Evolutionary conservation across 495 filamentous ascomycete species (phyloP).

Genomic region (Penicillium paxilli): DNA sequence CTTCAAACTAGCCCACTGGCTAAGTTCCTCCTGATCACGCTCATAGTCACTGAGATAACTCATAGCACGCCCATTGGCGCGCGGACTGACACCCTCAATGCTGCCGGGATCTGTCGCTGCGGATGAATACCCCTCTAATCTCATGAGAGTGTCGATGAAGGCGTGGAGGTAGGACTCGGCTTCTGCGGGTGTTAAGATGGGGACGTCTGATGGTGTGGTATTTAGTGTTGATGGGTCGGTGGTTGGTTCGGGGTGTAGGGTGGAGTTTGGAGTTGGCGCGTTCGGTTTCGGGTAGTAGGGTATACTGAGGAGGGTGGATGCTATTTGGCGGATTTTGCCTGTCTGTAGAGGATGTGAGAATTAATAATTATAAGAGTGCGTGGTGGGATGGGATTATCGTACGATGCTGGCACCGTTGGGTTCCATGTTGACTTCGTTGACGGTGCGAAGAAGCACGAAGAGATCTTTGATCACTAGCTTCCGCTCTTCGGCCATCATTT

Average conservation of each 20-base stretch:
- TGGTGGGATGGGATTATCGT: conserved; percentile 19
- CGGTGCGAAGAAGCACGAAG: conserved; percentile 63
- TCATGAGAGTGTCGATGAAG: conserved; percentile 70
- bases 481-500: conserved; percentile 64
- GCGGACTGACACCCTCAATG: conserved; percentile 23
- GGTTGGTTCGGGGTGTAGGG: conserved; percentile 3
- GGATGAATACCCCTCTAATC: conserved; percentile 54
- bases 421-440: conserved; percentile 79
- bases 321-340: conserved; percentile 72
- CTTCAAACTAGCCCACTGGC: conserved; percentile 71
- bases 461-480: conserved; percentile 76
- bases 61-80: conserved; percentile 34
- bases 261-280: conserved; percentile 9
- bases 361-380: not conserved
- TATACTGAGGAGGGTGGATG: conserved; percentile 68
- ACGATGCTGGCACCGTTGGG: conserved; percentile 74
- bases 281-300: conserved; percentile 36
- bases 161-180: conserved; percentile 64
- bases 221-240: conserved; percentile 3
- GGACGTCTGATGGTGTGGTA: conserved; percentile 22
- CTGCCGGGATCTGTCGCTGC: conserved; percentile 10
- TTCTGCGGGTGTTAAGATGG: conserved; percentile 38
- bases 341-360: conserved; percentile 35
- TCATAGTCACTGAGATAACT: conserved; percentile 48
- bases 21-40: conserved; percentile 71